A percentile compares a stretch with the other conserved stretches of the same genome.
These are phyloP conservation scores for Pseudopediastrum boryanum DNA, from an alignment of 139 green algal species.

Conservation along the genomic window DNA sequence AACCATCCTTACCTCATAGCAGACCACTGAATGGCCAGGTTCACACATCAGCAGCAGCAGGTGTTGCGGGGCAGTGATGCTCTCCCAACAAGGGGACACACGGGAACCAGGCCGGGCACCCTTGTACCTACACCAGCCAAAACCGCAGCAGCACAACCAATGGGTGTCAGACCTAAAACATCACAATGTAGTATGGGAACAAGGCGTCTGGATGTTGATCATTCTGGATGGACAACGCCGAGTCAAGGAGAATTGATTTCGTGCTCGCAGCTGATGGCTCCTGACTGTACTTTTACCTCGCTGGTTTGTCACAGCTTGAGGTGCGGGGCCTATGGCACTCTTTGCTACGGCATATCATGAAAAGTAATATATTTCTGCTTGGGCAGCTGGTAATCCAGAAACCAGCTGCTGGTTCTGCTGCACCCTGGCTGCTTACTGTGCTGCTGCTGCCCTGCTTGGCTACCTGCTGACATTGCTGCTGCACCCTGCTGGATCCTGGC, in stretches of 20 bases:
- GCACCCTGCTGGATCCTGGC: too few relatives aligned
- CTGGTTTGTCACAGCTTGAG: too few relatives aligned
- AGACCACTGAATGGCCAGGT: slow-evolving; percentile 54
- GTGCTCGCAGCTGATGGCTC: not conserved
- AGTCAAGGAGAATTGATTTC: not conserved
- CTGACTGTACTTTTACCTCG: too few relatives aligned
- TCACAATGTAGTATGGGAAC: not conserved
- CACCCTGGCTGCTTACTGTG: too few relatives aligned
- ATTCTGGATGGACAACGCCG: not conserved
- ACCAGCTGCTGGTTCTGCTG: too few relatives aligned
- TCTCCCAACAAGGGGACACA: slow-evolving; percentile 84
- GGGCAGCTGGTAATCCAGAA: too few relatives aligned
- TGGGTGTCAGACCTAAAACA: not conserved
- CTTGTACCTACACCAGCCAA: not conserved
- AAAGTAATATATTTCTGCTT: too few relatives aligned
- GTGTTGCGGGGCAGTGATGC: slow-evolving; percentile 69
- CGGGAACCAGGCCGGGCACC: not conserved
- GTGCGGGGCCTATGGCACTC: too few relatives aligned
- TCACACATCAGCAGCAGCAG: slow-evolving; percentile 78
- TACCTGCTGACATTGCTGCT: too few relatives aligned
- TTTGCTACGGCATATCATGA: too few relatives aligned
- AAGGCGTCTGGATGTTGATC: not conserved
- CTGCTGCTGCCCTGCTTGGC: too few relatives aligned
- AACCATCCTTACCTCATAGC: slow-evolving; percentile 48
- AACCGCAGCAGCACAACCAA: not conserved